A percentile compares a stretch with the other conserved stretches of the same genome.
phyloP scores from a whole-genome alignment of 345 rosid genomes.

The Luvunga scandens region DNA sequence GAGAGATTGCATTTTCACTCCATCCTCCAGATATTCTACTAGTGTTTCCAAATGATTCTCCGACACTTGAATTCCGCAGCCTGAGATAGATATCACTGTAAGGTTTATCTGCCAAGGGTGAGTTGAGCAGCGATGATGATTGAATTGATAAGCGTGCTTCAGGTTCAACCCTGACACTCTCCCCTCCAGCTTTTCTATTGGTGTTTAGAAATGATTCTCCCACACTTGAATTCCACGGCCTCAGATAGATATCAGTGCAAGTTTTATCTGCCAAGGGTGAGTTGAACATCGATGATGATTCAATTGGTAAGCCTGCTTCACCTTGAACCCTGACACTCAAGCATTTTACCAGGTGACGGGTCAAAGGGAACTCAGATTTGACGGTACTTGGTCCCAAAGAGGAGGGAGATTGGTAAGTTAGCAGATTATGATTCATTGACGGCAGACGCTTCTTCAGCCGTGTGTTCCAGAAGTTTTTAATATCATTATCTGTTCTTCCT shows the following conservation, averaged over 20 bases:
- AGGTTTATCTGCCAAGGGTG: constrained; percentile 12
- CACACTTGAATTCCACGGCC: constrained; percentile 35
- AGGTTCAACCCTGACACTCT: constrained; percentile 28
- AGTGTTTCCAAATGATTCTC: constrained; percentile 25
- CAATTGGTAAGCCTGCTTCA: constrained; percentile 27
- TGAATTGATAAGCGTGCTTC: constrained; percentile 28
- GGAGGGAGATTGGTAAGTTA: constrained; percentile 6
- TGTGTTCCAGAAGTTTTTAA: constrained; percentile 41
- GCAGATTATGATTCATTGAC: neutral
- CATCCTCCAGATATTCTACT: constrained; percentile 7
- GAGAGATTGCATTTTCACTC: constrained; percentile 11
- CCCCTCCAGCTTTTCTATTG: constrained; percentile 12
- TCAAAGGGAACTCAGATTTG: constrained; percentile 15
- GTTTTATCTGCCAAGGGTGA: constrained; percentile 12
- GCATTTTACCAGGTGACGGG: constrained; percentile 25
- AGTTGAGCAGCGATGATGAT: constrained; percentile 5
- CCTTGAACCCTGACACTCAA: constrained; percentile 29
- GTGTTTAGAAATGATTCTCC: constrained; percentile 30
- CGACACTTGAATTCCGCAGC: constrained; percentile 37
- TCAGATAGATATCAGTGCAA: constrained; percentile 24
- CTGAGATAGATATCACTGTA: constrained; percentile 25
- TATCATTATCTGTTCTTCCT: constrained; percentile 43
- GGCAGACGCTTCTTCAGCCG: constrained; percentile 29
- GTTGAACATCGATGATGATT: constrained; percentile 9
- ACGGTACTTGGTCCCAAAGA: neutral